A percentile compares a stretch with the other conserved stretches of the same genome.
These are phyloP conservation scores for Lathyrus sativus DNA, from an alignment of 306 rosid species.

Conservation along the genomic window DNA sequence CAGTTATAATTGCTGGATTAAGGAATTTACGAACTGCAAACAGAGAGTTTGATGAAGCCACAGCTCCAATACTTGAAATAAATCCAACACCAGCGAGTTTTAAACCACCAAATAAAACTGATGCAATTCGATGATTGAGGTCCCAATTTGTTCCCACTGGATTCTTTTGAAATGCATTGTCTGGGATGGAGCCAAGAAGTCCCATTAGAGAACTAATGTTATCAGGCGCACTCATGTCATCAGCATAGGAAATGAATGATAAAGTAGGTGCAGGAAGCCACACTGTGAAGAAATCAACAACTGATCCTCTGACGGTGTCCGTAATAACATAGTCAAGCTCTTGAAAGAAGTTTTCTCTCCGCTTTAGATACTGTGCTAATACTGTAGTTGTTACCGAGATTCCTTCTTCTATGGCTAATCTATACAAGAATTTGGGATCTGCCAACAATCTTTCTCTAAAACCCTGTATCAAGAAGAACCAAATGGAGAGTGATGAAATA, in stretches of 20 bases:
- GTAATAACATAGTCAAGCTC: conserved; percentile 93
- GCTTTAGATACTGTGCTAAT: conserved; percentile 81
- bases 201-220: conserved; percentile 63
- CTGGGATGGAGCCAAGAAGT: conserved; percentile 93
- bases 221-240: conserved; percentile 59
- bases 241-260: conserved; percentile 75
- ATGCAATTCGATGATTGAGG: conserved; percentile 77
- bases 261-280: conserved; percentile 99
- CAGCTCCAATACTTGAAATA: conserved; percentile 88
- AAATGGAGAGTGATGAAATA: conserved; percentile 25
- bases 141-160: conserved; percentile 84
- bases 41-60: conserved; percentile 74
- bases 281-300: conserved; percentile 95
- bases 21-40: conserved; percentile 62
- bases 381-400: conserved; percentile 86
- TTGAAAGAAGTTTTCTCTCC: conserved; percentile 79
- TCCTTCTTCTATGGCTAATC: conserved; percentile 94
- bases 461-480: conserved; percentile 67
- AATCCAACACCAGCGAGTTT: conserved; percentile 91
- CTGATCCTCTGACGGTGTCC: conserved; percentile 73
- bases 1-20: conserved; percentile 54
- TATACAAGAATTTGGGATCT: conserved; percentile 88
- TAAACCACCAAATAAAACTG: conserved; percentile 86
- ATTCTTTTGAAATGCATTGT: conserved; percentile 92
- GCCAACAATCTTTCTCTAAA: conserved; percentile 98